phyloP scores from a whole-genome alignment of 495 filamentous ascomycete species.

The Pyrenopolyporus hunteri region DNA sequence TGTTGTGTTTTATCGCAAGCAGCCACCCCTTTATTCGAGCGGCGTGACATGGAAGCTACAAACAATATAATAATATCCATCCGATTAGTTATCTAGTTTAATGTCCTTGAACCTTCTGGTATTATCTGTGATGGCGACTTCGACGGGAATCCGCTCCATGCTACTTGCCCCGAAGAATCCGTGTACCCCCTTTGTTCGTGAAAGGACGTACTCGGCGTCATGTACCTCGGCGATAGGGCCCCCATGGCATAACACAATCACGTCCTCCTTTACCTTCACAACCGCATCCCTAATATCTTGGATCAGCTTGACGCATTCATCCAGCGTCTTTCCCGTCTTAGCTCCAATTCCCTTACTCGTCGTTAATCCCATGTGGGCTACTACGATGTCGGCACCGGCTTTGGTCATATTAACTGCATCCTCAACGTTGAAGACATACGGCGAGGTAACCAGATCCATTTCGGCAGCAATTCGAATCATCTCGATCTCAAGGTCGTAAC shows the following conservation, averaged over 20 bases:
- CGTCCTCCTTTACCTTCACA: constrained; percentile 56
- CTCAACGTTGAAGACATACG: constrained; percentile 69
- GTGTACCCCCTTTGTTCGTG: constrained; percentile 64
- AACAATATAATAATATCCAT: background rate
- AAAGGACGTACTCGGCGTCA: constrained; percentile 68
- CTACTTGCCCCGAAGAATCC: constrained; percentile 75
- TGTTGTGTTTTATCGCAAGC: no score
- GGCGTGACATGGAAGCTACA: no score
- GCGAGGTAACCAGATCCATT: constrained; percentile 67
- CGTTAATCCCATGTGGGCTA: constrained; percentile 73
- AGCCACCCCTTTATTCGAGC: no score
- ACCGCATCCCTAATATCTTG: constrained; percentile 69
- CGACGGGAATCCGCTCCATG: constrained; percentile 74
- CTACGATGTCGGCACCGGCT: constrained; percentile 70
- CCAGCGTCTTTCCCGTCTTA: constrained; percentile 62
- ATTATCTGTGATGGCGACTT: constrained; percentile 67
- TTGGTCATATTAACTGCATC: constrained; percentile 65
- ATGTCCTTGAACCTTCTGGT: constrained; percentile 64
- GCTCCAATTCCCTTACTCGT: constrained; percentile 69
- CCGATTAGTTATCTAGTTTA: constrained; percentile 1
- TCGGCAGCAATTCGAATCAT: constrained; percentile 63
- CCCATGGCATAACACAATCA: constrained; percentile 73
- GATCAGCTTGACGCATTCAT: constrained; percentile 63
- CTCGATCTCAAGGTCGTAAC: constrained; percentile 66
- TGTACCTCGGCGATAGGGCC: constrained; percentile 67